Evolutionary conservation across 495 filamentous ascomycete genomes (phyloP), one percentile per base, ranked within the genome.

Genomic region (Aspergillus baeticus): DNA sequence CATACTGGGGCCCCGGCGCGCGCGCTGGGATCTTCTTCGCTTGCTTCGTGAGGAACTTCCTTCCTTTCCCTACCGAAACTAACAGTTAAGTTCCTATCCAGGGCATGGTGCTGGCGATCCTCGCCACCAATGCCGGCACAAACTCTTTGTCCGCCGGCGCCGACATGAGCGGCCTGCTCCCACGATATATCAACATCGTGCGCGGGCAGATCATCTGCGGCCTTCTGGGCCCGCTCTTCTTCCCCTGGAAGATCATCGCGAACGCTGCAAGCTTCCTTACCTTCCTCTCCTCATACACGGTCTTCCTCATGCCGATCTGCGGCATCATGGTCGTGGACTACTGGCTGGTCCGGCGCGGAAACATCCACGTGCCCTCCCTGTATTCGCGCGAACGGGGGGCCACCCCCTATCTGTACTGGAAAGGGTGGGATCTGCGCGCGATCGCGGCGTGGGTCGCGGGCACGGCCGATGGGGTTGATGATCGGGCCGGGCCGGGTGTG

Each of bases 91-190:
- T 5, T 18, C 13, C 20, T 21, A 22, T 20, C n/a, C 51, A 54
- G 39, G 55, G 54, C 3, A 55, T 59, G 51, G 58, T 54, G 2
- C 74, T 67, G 13, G 62, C 69, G 14, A 66, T 67, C 14, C 75
- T 70, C 33, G 70, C 69, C 15, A 64, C 67, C 31, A 84, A 84
- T 67, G 67, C 82, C 43, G 80, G 77, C 0, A 78, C 79, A 34
- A 85, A 85, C 57, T 72, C 76, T 31, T 74, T 83, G 38, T 77
- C 74, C n/a, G 76, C 69, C 29, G 78, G 80, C 35, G 81, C 82
- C 60, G 82, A 85, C 54, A 61, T 83, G 26, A 73, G 69, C 17
- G 73, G 69, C 26, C 69, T 85, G 0, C 71, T 73, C 34, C 82
- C 82, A 20, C 73, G 74, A 45, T 85, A 77, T 50, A 68, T 84